Conservation (phyloP, 352 stramenopile genomes). For the Phytophthora melonis region DNA sequence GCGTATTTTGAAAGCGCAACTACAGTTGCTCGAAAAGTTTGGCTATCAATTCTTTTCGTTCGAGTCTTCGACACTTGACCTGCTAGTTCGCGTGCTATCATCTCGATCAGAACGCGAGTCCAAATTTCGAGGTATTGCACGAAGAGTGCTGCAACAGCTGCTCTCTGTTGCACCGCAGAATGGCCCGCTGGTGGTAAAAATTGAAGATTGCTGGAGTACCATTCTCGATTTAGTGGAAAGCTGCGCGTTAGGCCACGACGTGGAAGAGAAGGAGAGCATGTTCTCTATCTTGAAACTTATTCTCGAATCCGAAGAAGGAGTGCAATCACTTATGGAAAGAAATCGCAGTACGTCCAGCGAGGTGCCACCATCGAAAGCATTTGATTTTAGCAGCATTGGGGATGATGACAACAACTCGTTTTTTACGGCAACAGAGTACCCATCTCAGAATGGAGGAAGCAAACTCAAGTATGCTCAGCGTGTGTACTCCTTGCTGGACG, state of each 20-base stretch:
- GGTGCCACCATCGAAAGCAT: constrained; percentile 31
- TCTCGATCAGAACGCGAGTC: constrained; percentile 23
- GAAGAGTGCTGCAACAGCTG: constrained; percentile 51
- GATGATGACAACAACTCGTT: constrained; percentile 64
- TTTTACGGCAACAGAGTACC: constrained; percentile 64
- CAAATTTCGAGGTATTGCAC: constrained; percentile 39
- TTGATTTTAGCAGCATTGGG: constrained; percentile 47
- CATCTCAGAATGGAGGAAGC: constrained; percentile 43
- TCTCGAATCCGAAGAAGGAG: constrained; percentile 56
- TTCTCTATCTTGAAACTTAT: constrained; percentile 65
- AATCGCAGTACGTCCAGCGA: constrained; percentile 6
- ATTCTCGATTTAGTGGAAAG: constrained; percentile 60
- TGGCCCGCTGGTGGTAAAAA: constrained; percentile 46
- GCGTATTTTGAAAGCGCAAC: constrained; percentile 71
- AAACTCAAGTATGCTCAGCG: constrained; percentile 52
- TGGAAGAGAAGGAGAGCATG: constrained; percentile 58
- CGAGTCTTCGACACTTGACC: constrained; percentile 70
- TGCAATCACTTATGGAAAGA: constrained; percentile 47
- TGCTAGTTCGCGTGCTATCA: constrained; percentile 51
- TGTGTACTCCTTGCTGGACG: constrained; percentile 70
- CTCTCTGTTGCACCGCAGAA: constrained; percentile 62
- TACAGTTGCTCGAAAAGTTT: constrained; percentile 77
- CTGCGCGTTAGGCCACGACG: constrained; percentile 49
- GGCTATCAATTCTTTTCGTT: constrained; percentile 84
- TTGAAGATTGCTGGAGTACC: constrained; percentile 57